Conservation (phyloP, 2,329 filamentous ascomycete genomes). For the Cladosporium sphaerospermum region DNA sequence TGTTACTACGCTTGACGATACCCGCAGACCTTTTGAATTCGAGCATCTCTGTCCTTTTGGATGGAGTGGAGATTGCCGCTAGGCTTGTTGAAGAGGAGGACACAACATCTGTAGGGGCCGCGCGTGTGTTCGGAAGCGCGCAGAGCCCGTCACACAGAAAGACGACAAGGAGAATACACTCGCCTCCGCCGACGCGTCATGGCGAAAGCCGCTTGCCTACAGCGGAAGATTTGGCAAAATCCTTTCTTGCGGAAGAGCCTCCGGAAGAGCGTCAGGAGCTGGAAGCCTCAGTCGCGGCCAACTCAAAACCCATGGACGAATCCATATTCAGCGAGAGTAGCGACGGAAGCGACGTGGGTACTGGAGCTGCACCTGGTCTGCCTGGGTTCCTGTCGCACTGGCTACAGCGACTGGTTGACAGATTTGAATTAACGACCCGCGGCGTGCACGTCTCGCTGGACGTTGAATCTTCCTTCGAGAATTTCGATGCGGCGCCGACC, state of each 20-base stretch:
- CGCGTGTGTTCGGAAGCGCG: conserved; percentile 24
- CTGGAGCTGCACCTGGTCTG: conserved; percentile 62
- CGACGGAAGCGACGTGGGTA: conserved; percentile 58
- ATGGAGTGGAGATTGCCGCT: conserved; percentile 66
- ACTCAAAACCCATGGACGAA: conserved; percentile 50
- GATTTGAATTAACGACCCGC: conserved; percentile 60
- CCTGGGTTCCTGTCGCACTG: conserved; percentile 66
- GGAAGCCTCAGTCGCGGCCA: conserved; percentile 60
- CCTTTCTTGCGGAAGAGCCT: conserved; percentile 69
- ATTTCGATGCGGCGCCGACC: not conserved
- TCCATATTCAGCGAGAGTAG: conserved; percentile 50
- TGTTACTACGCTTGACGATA: conserved; percentile 71
- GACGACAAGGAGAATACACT: conserved; percentile 29
- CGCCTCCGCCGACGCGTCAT: conserved; percentile 20
- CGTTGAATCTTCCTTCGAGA: not conserved
- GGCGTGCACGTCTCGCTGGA: conserved; percentile 58
- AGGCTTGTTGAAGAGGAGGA: conserved; percentile 18
- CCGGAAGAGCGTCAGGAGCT: conserved; percentile 59
- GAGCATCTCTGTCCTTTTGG: conserved; percentile 73
- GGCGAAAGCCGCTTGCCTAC: conserved; percentile 52
- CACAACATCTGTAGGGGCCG: not conserved
- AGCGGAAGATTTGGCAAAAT: conserved; percentile 66
- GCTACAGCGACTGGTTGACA: conserved; percentile 66
- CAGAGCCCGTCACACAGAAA: conserved; percentile 30
- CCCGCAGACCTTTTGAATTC: conserved; percentile 84